Base-by-base conservation (phyloP, 768 basidiomycete species). In the Pleurotus ostreatus region DNA sequence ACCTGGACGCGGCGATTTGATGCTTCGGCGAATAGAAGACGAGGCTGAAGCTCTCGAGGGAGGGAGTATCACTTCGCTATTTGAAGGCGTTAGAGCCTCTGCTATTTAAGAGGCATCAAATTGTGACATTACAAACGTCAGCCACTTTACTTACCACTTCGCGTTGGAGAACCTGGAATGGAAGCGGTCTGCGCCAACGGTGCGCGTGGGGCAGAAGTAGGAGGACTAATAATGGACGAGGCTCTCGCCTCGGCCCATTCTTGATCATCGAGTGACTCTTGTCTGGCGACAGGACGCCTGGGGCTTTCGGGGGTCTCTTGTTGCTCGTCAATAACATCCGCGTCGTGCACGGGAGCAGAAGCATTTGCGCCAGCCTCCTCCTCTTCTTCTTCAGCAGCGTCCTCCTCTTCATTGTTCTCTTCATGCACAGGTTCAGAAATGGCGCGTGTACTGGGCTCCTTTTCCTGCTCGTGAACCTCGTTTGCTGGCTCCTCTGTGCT, bases 241-340 rank as follows among this genome's bases (percentile, higher is more conserved):
- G 37, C 51, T 25, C 51, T 34, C 13, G 51, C 51, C 41, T 53
- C 51, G 15, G 39, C 16, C 51, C 51, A 53, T 5, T 16, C 51
- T 41, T 53, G 51, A 20, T 53, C 51, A 25, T 53, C 51, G 12
- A 53, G 26, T 12, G 51, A 53, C 20, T 53, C 51, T 52, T 53
- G 51, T 16, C 41, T 53, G 8, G 25, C 51, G 16, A 53, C 20
- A 18, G 38, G 38, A 11, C 12, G 38, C 5, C 20, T n/a, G 22
- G 15, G 16, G 11, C 16, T 41, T n/a, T 12, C 37, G 38, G 51
- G n/a, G n/a, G 16, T 8, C 3, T 37, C 49, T n/a, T 15, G 20
- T n/a, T 8, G n/a, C 5, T 44, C 9, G 41, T 44, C 41, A 16
- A n/a, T 20, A 7, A 16, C 41, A 16, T 44, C 41, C 20, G 41